Conservation (phyloP, 1,284 basidiomycete species). For the Marasmius fiardii region DNA sequence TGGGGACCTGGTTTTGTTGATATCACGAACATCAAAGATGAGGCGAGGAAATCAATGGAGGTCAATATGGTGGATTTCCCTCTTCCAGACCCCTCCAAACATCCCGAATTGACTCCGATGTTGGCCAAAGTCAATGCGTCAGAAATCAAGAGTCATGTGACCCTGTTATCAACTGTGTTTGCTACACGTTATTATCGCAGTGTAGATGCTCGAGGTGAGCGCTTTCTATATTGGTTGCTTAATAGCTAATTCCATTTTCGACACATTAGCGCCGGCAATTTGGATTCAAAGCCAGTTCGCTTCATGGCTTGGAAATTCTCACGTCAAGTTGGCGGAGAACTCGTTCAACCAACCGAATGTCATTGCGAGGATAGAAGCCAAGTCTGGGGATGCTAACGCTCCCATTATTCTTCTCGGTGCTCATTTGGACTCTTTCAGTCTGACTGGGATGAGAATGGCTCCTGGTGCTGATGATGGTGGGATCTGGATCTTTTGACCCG, state of each 20-base stretch:
- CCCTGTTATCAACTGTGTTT: no score
- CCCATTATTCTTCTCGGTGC: not conserved
- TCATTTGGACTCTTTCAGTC: not conserved
- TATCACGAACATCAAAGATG: no score
- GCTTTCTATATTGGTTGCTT: not conserved
- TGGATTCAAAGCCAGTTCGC: not conserved
- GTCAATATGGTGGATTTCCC: no score
- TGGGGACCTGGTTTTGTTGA: no score
- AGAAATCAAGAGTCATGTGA: no score
- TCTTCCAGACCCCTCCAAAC: no score
- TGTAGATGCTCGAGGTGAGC: not conserved
- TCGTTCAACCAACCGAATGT: not conserved
- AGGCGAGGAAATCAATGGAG: no score
- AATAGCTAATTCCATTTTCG: not conserved
- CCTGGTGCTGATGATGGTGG: not conserved
- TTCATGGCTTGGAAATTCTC: not conserved
- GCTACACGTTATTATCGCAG: no score
- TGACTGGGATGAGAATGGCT: not conserved
- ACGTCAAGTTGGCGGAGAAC: not conserved
- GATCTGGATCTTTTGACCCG: no score
- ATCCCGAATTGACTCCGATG: no score
- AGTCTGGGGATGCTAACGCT: not conserved
- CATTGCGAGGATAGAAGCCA: not conserved
- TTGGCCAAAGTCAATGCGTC: no score
- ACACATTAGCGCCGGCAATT: not conserved